A percentile compares a stretch with the other conserved stretches of the same genome.
These are phyloP conservation scores for Ophiosphaerella korrae DNA, from an alignment of 2,329 filamentous ascomycete species.

Conservation along the genomic window DNA sequence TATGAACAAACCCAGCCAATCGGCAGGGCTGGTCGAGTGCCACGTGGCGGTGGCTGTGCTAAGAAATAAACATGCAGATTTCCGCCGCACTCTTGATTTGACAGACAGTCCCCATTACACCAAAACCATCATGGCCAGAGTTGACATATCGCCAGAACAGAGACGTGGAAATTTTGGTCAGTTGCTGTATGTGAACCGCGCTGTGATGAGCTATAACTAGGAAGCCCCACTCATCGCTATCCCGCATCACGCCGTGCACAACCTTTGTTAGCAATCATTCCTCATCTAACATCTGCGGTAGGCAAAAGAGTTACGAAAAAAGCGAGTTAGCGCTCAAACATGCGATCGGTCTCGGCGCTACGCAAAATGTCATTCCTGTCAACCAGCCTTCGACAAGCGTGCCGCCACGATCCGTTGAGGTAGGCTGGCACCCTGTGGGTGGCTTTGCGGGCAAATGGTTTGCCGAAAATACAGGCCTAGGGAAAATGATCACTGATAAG, in stretches of 20 bases:
- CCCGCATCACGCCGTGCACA: not conserved
- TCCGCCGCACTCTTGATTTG: too few relatives aligned
- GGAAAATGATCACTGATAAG: constrained; percentile 61
- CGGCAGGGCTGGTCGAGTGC: too few relatives aligned
- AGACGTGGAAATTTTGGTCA: constrained; percentile 10
- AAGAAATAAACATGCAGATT: too few relatives aligned
- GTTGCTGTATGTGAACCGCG: constrained; percentile 10
- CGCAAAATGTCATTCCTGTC: constrained; percentile 53
- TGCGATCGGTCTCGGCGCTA: constrained; percentile 52
- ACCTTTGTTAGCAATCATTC: not conserved
- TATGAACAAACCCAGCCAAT: too few relatives aligned
- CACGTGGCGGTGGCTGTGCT: too few relatives aligned
- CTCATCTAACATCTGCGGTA: constrained; percentile 2
- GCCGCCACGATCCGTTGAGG: constrained; percentile 53
- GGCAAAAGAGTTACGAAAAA: constrained; percentile 33
- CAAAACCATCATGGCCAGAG: constrained; percentile 5
- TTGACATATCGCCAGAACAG: constrained; percentile 2
- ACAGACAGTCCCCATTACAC: not conserved
- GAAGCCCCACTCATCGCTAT: not conserved
- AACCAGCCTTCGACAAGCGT: constrained; percentile 47
- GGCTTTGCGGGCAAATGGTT: constrained; percentile 64
- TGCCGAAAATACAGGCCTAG: constrained; percentile 60
- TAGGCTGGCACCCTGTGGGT: constrained; percentile 65
- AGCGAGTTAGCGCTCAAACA: constrained; percentile 51
- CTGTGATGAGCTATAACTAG: not conserved